Conservation (phyloP, 2,329 filamentous ascomycete species). For the Paraconiothyrium sp. region DNA sequence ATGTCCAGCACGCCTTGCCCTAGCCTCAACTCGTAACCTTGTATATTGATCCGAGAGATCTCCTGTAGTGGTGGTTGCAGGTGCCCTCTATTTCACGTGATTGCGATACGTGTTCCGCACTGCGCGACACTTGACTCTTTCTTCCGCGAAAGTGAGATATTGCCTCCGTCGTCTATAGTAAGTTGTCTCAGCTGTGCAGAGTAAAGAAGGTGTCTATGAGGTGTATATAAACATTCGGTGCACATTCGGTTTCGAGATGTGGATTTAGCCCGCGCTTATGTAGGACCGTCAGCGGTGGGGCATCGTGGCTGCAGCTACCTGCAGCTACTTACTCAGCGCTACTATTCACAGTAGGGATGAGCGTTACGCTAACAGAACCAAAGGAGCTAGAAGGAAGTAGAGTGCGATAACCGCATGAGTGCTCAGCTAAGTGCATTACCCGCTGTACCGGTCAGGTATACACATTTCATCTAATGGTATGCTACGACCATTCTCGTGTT, state of each 20-base stretch:
- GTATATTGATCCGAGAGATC: neutral
- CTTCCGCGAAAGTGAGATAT: neutral
- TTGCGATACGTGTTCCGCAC: neutral
- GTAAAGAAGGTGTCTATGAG: too few relatives aligned
- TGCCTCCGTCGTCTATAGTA: too few relatives aligned
- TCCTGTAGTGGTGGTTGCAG: neutral
- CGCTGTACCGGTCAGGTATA: too few relatives aligned
- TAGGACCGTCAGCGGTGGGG: neutral
- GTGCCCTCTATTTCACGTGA: too few relatives aligned
- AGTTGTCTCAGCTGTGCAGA: too few relatives aligned
- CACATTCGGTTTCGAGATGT: neutral
- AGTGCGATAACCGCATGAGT: neutral
- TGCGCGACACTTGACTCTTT: neutral
- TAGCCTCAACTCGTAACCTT: neutral
- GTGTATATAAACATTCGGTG: neutral
- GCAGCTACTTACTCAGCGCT: conserved; percentile 1
- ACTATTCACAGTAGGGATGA: neutral
- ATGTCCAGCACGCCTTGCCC: neutral
- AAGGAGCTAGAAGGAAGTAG: neutral
- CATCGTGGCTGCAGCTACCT: neutral
- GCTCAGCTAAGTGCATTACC: too few relatives aligned
- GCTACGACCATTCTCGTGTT: too few relatives aligned
- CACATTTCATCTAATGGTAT: too few relatives aligned
- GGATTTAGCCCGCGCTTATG: neutral
- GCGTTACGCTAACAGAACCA: neutral